Conservation (phyloP, 1,139 yeast species). For the Arxiozyma heterogenica region DNA sequence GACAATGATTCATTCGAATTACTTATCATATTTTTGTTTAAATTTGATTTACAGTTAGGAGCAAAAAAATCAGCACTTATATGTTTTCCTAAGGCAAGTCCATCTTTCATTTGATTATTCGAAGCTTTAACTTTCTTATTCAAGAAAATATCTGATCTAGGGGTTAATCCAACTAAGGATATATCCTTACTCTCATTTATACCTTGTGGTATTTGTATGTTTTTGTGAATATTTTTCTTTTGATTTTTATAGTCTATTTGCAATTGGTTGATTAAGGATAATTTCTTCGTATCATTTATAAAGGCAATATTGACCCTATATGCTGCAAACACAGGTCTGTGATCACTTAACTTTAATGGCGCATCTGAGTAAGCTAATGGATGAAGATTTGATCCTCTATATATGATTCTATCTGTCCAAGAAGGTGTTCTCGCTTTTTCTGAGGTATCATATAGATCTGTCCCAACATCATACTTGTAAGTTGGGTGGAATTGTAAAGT, state of each 20-base stretch:
- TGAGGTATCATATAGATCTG: conserved; percentile 67
- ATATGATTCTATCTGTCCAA: conserved; percentile 89
- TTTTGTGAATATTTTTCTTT: not conserved
- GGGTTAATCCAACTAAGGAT: not conserved
- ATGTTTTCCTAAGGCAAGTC: not conserved
- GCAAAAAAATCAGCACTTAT: too few species aligned
- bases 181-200: not conserved
- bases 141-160: not conserved
- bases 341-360: conserved; percentile 68
- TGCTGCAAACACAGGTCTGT: conserved; percentile 80
- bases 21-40: not conserved
- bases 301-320: conserved; percentile 57
- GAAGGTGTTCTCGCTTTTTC: conserved; percentile 93
- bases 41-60: not conserved
- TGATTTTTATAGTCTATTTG: not conserved
- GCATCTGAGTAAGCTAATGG: conserved; percentile 55
- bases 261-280: conserved; percentile 37
- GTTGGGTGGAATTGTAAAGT: conserved; percentile 78
- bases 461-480: conserved; percentile 83
- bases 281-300: conserved; percentile 50
- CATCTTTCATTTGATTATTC: not conserved
- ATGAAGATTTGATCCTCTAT: conserved; percentile 43
- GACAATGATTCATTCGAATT: not conserved
- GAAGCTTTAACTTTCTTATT: not conserved
- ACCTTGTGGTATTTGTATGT: not conserved